Base-by-base conservation (phyloP, 495 filamentous ascomycete species). In the Pyrenula massariospora region DNA sequence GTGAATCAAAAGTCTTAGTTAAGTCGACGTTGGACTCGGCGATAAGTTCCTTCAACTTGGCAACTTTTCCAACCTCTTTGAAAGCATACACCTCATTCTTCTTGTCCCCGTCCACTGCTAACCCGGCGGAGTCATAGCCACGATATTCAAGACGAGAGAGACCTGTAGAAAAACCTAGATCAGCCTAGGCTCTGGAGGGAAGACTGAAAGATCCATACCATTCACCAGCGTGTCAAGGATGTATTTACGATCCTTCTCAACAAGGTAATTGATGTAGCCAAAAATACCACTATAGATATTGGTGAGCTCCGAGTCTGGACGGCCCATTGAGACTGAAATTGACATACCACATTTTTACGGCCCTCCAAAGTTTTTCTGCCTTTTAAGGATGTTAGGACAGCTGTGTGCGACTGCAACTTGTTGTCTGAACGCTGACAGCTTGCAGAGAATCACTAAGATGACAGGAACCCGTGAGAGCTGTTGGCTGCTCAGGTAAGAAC, bases 1-100 rank as follows among this genome's bases (percentile, higher is more conserved):
- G 93, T 54, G 89, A 96, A 68, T 96, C 93, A 69, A 96, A 97
- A 62, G 89, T 80, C 76, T 94, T 95, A 68, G 78, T 86, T 63
- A 90, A 75, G 73, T 97, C 88, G 66, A 88, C 82, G 63, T 91
- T 80, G 65, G 77, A 77, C 68, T 89, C 84, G 22, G 85, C 87
- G 64, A 96, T 91, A 72, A 97, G 88, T 70, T 89, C 76, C 81
- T 88, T 94, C 66, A 98, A 77, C 74, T 95, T 95, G 62, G 85
- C 91, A 54, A 98, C 93, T 82, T 98, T 98, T 75, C 93, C 93
- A 36, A 98, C 93, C 73, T 97, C 94, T 78, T 98, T 98, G 81
- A 89, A 97, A 23, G 94, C 91, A 63, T 88, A 83, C 59, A 98
- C 91, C 76, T 96, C 89, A 59, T 95, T 91, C 78, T 95, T 95